phyloP scores from a whole-genome alignment of 345 rosid genomes.

The Geranium brycei region DNA sequence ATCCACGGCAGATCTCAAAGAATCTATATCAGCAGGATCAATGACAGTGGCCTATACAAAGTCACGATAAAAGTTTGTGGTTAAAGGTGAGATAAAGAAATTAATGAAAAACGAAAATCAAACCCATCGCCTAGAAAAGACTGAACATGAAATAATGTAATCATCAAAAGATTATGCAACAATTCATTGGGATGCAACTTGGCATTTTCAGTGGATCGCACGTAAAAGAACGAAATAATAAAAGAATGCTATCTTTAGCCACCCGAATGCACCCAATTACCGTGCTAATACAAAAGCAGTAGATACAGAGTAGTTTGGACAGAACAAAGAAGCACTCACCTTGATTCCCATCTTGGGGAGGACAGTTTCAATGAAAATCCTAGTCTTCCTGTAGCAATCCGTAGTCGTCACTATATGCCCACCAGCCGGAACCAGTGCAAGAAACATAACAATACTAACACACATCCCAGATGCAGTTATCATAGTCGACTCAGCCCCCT shows the following conservation, averaged over 20 bases:
- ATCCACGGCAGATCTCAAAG: conserved; percentile 63
- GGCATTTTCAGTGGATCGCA: too few relatives aligned
- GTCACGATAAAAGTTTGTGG: neutral
- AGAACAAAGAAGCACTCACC: conserved; percentile 23
- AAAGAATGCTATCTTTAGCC: too few relatives aligned
- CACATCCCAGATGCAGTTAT: conserved; percentile 97
- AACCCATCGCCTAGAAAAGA: too few relatives aligned
- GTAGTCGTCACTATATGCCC: conserved; percentile 92
- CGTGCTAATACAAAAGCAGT: neutral
- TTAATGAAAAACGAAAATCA: too few relatives aligned
- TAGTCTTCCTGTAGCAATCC: conserved; percentile 87
- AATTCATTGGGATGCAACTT: too few relatives aligned
- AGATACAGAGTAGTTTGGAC: neutral
- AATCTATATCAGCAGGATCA: conserved; percentile 84
- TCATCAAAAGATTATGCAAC: too few relatives aligned
- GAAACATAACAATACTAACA: conserved; percentile 75
- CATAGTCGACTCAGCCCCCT: conserved; percentile 90
- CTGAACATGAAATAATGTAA: too few relatives aligned
- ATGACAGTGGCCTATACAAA: conserved; percentile 72
- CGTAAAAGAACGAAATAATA: too few relatives aligned
- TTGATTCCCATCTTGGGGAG: conserved; percentile 90
- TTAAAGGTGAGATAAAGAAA: too few relatives aligned
- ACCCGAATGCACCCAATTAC: neutral
- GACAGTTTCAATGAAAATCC: conserved; percentile 84
- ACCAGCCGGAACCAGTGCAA: conserved; percentile 96